phyloP scores from a whole-genome alignment of 2,329 filamentous ascomycete species.

The Penicillium sp. region DNA sequence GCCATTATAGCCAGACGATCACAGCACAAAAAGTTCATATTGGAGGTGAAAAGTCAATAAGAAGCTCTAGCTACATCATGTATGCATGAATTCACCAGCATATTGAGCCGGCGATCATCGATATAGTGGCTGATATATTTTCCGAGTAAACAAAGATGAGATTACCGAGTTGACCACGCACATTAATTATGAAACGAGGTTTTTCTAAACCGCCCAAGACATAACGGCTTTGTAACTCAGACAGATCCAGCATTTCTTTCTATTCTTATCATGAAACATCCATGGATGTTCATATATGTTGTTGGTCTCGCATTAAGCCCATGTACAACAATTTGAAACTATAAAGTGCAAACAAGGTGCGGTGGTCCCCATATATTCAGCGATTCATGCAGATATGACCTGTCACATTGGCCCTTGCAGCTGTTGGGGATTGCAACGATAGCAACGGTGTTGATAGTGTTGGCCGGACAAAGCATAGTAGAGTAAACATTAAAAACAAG shows the following conservation, averaged over 20 bases:
- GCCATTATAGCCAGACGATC: neutral
- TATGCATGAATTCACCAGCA: neutral
- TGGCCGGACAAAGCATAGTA: slow-evolving; percentile 15
- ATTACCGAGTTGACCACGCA: neutral
- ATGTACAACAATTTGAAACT: neutral
- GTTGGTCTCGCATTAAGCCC: neutral
- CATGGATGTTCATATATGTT: neutral
- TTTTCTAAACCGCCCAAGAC: neutral
- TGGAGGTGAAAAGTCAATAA: neutral
- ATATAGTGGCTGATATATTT: slow-evolving; percentile 6
- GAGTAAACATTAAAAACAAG: slow-evolving; percentile 6
- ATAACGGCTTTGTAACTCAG: slow-evolving; percentile 4
- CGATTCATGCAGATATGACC: slow-evolving; percentile 6
- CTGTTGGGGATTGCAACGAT: slow-evolving; percentile 10
- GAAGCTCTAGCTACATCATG: neutral
- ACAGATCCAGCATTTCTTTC: neutral
- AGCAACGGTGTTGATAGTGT: slow-evolving; percentile 8
- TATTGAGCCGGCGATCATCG: neutral
- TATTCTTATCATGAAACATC: neutral
- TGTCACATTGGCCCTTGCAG: slow-evolving; percentile 8
- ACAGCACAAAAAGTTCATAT: neutral
- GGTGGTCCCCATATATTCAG: slow-evolving; percentile 1
- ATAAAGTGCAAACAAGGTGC: neutral
- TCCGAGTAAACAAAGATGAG: slow-evolving; percentile 1
- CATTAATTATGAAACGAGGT: neutral